Conservation (phyloP, 345 rosid genomes). For the Cardamine resedifolia region DNA sequence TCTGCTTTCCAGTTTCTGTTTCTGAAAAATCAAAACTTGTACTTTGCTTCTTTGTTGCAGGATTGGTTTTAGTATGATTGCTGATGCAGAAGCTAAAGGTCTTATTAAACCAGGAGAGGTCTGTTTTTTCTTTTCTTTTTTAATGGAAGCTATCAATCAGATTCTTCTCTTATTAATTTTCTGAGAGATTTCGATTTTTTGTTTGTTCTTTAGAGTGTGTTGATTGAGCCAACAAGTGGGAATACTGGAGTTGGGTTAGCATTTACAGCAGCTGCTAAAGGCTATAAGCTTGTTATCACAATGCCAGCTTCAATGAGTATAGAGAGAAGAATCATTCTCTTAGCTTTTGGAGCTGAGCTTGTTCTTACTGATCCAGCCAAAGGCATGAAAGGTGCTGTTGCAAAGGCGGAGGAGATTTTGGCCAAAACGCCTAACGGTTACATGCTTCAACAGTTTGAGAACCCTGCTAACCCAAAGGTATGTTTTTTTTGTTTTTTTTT, state of each 20-base stretch:
- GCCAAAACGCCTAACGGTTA: slow-evolving; percentile 73
- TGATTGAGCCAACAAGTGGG: slow-evolving; percentile 92
- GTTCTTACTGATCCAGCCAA: slow-evolving; percentile 81
- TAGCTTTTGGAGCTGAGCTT: slow-evolving; percentile 84
- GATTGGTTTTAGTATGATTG: slow-evolving; percentile 87
- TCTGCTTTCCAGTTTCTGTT: neutral
- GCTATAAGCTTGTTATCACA: slow-evolving; percentile 73
- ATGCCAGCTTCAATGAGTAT: slow-evolving; percentile 96
- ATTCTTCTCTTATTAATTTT: neutral
- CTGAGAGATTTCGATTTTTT: neutral
- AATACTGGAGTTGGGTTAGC: slow-evolving; percentile 92
- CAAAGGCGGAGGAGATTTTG: slow-evolving; percentile 79
- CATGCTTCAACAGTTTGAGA: slow-evolving; percentile 89
- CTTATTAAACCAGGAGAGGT: slow-evolving; percentile 80
- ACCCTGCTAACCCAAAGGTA: slow-evolving; percentile 90
- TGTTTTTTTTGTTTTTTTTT: no score
- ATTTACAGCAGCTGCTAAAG: slow-evolving; percentile 85
- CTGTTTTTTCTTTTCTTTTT: neutral
- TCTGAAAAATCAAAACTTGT: neutral
- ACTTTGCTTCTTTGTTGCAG: slow-evolving; percentile 36
- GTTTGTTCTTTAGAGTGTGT: slow-evolving; percentile 51
- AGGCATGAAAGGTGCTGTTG: slow-evolving; percentile 93
- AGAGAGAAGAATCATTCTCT: slow-evolving; percentile 88
- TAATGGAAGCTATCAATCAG: neutral
- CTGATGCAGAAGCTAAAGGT: slow-evolving; percentile 79